A percentile compares a stretch with the other conserved stretches of the same genome.
Conservation (phyloP, 345 rosid species). For the Bruguiera gymnorhiza region DNA sequence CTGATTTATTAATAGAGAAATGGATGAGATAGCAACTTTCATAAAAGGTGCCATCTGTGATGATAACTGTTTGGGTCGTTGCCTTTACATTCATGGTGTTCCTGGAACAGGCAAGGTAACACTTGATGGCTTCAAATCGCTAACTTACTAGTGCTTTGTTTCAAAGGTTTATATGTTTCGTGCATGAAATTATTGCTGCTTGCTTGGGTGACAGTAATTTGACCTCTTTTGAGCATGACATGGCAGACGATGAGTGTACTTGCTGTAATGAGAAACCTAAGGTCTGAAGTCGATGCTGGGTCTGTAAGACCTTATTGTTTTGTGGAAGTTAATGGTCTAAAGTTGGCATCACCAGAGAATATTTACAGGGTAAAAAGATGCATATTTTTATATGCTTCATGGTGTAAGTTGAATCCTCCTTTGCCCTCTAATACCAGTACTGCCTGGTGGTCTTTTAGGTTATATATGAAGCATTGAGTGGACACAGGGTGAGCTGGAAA, state of each 20-base stretch:
- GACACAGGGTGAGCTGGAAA: constrained; percentile 87
- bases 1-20: constrained; percentile 45
- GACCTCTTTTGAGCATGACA: constrained; percentile 13
- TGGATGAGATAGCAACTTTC: constrained; percentile 80
- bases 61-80: constrained; percentile 86
- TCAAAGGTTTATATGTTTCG: neutral
- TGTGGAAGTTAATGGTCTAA: constrained; percentile 92
- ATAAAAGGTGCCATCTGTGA: constrained; percentile 82
- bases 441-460: constrained; percentile 43
- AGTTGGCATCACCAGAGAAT: constrained; percentile 88
- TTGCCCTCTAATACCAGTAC: constrained; percentile 6
- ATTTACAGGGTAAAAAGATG: constrained; percentile 54
- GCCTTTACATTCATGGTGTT: constrained; percentile 94
- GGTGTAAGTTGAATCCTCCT: neutral
- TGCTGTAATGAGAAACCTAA: constrained; percentile 74
- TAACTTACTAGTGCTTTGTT: neutral
- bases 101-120: constrained; percentile 96
- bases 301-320: constrained; percentile 68
- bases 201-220: constrained; percentile 12
- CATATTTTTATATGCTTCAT: neutral
- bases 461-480: constrained; percentile 87
- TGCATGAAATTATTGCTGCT: neutral
- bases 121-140: constrained; percentile 6
- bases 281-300: constrained; percentile 83
- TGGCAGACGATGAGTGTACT: constrained; percentile 82